Evolutionary conservation across 2,329 filamentous ascomycete species (phyloP), one percentile per base, ranked within the genome.

Genomic region (Neocatenulostroma microsporum): DNA sequence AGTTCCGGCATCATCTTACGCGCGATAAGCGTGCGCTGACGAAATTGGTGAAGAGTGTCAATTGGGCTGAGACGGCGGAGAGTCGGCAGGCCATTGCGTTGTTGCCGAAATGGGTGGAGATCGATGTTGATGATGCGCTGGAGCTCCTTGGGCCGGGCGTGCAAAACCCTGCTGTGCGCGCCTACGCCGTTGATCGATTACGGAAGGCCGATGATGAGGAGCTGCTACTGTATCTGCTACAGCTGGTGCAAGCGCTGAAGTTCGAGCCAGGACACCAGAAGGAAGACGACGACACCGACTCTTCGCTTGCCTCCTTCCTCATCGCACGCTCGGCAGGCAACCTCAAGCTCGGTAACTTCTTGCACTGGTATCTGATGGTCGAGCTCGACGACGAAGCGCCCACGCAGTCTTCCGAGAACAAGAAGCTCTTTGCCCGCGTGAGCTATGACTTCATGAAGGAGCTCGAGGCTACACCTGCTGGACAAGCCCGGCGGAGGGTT

Each of bases 281-380:
- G 12, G 49, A 55, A 10, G 47, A 53, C 5, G 67, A 74, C 4
- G 69, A 73, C 20, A 71, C 73, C 2, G 82, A 91, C 51, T 94
- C 88, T 0, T 94, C 88, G 0, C 68, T 98, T 5, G 89, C 88
- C 2, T 78, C 76, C 17, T 98, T 98, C 55, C 70, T 98, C 3
- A 91, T 98, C 38, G 78, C 83, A 1, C 77, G 91, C 23, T 93
- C 91, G 3, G 82, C 84, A 11, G 78, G 81, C 44, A 96, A 94
- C 55, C 84, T 95, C 53, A 81, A 83, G 41, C 73, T 98, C 2
- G 91, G 89, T 20, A 98, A 94, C 57, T 94, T 93, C 62, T 77
- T 98, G 36, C 85, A 95, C 60, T 98, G 91, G 91, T 98, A 96
- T 60, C 72, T 98, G 2, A 95, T 95, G 80, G 91, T 98, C 1